These are phyloP conservation scores for Ganoderma multipileum DNA, from an alignment of 1,284 basidiomycete genomes.

Conservation along the genomic window DNA sequence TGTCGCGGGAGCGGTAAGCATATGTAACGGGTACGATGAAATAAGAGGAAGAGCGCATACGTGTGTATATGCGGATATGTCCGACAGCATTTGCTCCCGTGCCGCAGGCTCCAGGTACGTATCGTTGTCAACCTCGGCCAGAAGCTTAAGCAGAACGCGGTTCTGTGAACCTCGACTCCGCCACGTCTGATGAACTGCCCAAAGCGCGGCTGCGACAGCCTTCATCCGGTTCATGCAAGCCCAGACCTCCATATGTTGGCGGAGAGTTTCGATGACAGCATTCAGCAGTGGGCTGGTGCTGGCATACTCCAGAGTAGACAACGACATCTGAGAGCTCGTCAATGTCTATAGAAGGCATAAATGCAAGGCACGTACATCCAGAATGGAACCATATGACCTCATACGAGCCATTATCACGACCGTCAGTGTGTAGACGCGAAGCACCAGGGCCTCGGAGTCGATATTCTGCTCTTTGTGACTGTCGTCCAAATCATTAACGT, in stretches of 20 bases:
- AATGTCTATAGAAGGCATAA: not conserved
- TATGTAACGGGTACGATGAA: not conserved
- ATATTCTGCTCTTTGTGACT: slow-evolving; percentile 1
- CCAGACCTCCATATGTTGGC: slow-evolving; percentile 75
- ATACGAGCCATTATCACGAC: slow-evolving; percentile 66
- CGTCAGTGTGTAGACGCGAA: slow-evolving; percentile 60
- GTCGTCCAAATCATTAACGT: not conserved
- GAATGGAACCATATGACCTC: slow-evolving; percentile 68
- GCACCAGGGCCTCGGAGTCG: slow-evolving; percentile 20
- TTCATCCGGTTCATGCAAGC: slow-evolving; percentile 72
- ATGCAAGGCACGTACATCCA: slow-evolving; percentile 58
- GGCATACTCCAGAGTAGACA: slow-evolving; percentile 60
- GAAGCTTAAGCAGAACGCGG: slow-evolving; percentile 62
- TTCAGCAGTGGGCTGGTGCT: slow-evolving; percentile 58
- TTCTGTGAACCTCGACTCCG: slow-evolving; percentile 68
- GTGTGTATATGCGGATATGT: slow-evolving; percentile 63
- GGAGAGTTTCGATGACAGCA: slow-evolving; percentile 68
- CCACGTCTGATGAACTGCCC: slow-evolving; percentile 66
- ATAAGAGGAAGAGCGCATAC: slow-evolving; percentile 46
- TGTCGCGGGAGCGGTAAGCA: slow-evolving; percentile 25
- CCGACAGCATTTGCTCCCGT: slow-evolving; percentile 63
- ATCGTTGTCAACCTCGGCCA: slow-evolving; percentile 69
- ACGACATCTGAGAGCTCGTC: slow-evolving; percentile 56
- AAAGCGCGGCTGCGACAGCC: slow-evolving; percentile 63
- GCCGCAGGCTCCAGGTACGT: slow-evolving; percentile 58